Percentiles rank a stretch among this genome's conserved stretches.
phyloP scores from a whole-genome alignment of 73 alveolate genomes.

The Diophrys appendiculata region DNA sequence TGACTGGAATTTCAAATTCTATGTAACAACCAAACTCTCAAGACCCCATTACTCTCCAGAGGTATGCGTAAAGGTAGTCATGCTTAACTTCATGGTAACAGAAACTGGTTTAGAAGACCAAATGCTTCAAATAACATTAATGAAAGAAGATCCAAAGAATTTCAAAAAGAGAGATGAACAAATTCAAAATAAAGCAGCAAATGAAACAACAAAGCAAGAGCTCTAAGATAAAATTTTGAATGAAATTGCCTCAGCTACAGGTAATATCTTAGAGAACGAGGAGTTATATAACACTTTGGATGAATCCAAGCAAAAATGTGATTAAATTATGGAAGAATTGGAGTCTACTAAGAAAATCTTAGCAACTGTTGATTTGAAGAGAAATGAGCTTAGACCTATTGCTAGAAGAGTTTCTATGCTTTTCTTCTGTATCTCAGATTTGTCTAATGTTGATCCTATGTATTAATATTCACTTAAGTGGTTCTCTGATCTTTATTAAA shows the following conservation, averaged over 20 bases:
- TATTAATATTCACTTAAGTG: constrained; percentile 83
- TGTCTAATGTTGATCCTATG: constrained; percentile 79
- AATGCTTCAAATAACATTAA: constrained; percentile 66
- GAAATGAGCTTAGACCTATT: constrained; percentile 74
- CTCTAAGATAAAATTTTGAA: constrained; percentile 54
- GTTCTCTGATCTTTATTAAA: constrained; percentile 63
- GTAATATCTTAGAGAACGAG: constrained; percentile 83
- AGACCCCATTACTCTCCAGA: constrained; percentile 99
- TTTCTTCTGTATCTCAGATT: constrained; percentile 79
- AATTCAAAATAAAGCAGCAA: constrained; percentile 50
- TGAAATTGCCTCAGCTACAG: constrained; percentile 53
- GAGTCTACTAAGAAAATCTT: constrained; percentile 66
- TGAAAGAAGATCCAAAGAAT: constrained; percentile 36
- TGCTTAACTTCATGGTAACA: constrained; percentile 98
- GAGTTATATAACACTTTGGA: constrained; percentile 68
- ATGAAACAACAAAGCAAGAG: constrained; percentile 39
- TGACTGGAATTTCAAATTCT: constrained; percentile 90
- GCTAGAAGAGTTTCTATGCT: constrained; percentile 76
- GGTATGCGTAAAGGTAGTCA: constrained; percentile 96
- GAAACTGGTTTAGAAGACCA: constrained; percentile 94
- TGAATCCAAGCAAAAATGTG: constrained; percentile 75
- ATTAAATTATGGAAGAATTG: constrained; percentile 66
- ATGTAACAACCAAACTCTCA: constrained; percentile 98
- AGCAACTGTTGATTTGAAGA: constrained; percentile 69
- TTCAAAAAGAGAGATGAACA: constrained; percentile 41